Percentiles rank a stretch among this genome's conserved stretches.
Evolutionary conservation across 495 filamentous ascomycete genomes (phyloP).

Genomic region (Neurospora sublineolata): DNA sequence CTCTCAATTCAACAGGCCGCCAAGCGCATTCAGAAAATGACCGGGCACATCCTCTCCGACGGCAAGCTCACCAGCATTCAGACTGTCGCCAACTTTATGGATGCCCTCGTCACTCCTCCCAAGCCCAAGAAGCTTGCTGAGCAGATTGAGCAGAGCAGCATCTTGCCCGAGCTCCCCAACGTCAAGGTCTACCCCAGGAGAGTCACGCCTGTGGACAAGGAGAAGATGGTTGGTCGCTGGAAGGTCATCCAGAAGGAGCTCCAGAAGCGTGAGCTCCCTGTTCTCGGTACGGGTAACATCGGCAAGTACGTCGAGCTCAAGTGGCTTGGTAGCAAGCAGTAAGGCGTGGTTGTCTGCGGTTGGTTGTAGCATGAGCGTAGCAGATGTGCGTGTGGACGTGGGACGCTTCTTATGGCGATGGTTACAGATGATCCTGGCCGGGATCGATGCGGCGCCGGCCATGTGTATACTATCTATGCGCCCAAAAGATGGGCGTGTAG

Average conservation of each 20-base stretch:
- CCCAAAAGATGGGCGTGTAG: neutral
- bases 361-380: neutral
- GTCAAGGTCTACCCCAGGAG: slow-evolving; percentile 51
- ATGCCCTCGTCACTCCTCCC: slow-evolving; percentile 40
- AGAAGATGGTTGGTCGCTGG: slow-evolving; percentile 68
- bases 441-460: neutral
- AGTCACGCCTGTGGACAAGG: slow-evolving; percentile 55
- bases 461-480: neutral
- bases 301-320: slow-evolving; percentile 18
- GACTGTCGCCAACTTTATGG: slow-evolving; percentile 46
- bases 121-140: slow-evolving; percentile 46
- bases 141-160: slow-evolving; percentile 27
- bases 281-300: slow-evolving; percentile 23
- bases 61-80: slow-evolving; percentile 40
- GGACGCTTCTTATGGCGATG: neutral
- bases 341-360: neutral
- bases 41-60: slow-evolving; percentile 62
- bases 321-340: slow-evolving; percentile 15
- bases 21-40: slow-evolving; percentile 69
- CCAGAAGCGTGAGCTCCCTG: slow-evolving; percentile 45
- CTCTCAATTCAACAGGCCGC: slow-evolving; percentile 39
- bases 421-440: neutral
- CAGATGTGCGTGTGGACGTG: neutral
- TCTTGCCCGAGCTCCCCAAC: slow-evolving; percentile 50
- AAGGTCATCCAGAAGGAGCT: slow-evolving; percentile 73